Base-by-base conservation (phyloP, 169 alveolate species). In the Eimeria tenella region DNA sequence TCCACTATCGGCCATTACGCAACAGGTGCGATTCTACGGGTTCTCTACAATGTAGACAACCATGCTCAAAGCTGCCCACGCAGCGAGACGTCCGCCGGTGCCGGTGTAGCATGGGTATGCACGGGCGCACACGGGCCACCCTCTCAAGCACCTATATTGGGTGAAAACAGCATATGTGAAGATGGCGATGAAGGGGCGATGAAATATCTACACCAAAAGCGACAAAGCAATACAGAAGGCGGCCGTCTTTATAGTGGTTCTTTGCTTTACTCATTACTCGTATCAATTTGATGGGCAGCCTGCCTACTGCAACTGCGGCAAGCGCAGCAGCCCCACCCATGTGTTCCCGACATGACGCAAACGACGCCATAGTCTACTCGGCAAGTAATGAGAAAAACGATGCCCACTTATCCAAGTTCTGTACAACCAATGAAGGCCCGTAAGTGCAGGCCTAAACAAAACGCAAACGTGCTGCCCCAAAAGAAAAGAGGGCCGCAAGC, bases 71-170 rank as follows among this genome's bases (percentile, higher is more conserved):
- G 73, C 89, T 56, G 89, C 89, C 71, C 15, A 55, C 52, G 89
- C 89, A 81, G 89, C 89, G 21, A 9, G 89, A 56, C 55, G 89
- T 81, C 73, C 55, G 73, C 89, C 89, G 73, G 50, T 71, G 17
- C 21, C 60, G 50, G 74, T 81, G 73, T 13, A 52, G 89, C 74
- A 65, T 81, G 89, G 56, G 55, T 81, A 55, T 65, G 58, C 89
- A 63, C 74, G 89, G 89, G 89, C 25, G 89, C 70, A 71, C 89
- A 56, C 89, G 10, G 31, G 31, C 9, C 89, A 21, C 89, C 89
- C 74, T 55, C 31, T 23, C 17, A 56, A 62, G n/a, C 31, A 81
- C 73, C 55, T 50, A 19, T 49, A 75, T 60, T n/a, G 31, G 74
- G 53, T 50, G 58, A 31, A 73, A 42, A 15, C 13, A 3, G 73